Percentiles rank a stretch among this genome's conserved stretches.
phyloP scores from a whole-genome alignment of 371 early-diverging fungal species.

The Apophysomyces trapeziformis region DNA sequence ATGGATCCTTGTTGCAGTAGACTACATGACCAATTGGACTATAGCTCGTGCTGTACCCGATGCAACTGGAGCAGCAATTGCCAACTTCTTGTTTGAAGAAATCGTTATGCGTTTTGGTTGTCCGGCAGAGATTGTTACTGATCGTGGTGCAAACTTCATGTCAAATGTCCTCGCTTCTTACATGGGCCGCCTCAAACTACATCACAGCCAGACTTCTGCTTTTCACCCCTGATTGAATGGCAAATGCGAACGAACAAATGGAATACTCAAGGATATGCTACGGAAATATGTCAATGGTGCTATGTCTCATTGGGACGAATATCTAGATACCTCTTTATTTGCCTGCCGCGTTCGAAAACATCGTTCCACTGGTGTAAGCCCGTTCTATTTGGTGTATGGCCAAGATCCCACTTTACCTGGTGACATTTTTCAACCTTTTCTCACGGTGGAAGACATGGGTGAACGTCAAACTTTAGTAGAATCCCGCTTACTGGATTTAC shows the following conservation, averaged over 20 bases:
- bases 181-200: neutral
- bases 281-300: constrained; percentile 27
- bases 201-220: constrained; percentile 17
- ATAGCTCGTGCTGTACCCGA: constrained; percentile 37
- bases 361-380: constrained; percentile 12
- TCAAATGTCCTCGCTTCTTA: constrained; percentile 10
- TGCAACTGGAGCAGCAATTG: constrained; percentile 34
- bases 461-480: neutral
- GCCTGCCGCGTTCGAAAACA: constrained; percentile 13
- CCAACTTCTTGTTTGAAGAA: constrained; percentile 36
- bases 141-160: constrained; percentile 9
- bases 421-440: constrained; percentile 12
- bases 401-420: constrained; percentile 13
- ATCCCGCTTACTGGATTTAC: neutral
- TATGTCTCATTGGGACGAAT: constrained; percentile 19
- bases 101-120: constrained; percentile 18
- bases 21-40: constrained; percentile 35
- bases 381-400: constrained; percentile 14
- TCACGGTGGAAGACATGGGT: neutral
- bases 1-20: no score
- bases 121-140: neutral
- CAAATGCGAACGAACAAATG: constrained; percentile 23
- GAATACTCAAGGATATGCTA: constrained; percentile 17
- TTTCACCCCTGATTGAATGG: constrained; percentile 24
- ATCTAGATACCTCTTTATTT: constrained; percentile 16